Evolutionary conservation across 129 eudicot species (phyloP).

Genomic region (carrot (Daucus carota)): DNA sequence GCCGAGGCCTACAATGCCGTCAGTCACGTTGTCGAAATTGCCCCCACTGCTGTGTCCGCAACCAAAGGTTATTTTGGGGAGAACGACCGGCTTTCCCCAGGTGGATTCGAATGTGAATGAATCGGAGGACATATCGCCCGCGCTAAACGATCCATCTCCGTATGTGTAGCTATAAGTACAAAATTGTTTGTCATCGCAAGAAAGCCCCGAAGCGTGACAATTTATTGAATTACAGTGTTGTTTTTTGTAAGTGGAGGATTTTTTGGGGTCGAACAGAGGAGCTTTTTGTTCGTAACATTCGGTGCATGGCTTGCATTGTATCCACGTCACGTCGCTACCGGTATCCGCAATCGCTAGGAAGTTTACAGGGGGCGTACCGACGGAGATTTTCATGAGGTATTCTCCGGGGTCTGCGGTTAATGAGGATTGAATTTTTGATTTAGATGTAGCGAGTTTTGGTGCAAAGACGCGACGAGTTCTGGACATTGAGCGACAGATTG

Average conservation of each 20-base stretch:
- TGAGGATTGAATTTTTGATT: neutral
- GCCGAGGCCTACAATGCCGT: slow-evolving; percentile 21
- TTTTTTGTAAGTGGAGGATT: neutral
- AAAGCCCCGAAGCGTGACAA: neutral
- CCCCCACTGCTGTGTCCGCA: slow-evolving; percentile 11
- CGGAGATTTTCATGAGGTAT: slow-evolving; percentile 3
- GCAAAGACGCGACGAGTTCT: neutral
- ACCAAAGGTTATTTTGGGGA: slow-evolving; percentile 9
- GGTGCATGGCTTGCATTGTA: neutral
- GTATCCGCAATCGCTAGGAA: neutral
- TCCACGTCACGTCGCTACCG: neutral
- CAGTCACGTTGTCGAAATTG: neutral
- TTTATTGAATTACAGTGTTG: neutral
- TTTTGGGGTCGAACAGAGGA: neutral
- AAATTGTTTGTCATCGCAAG: neutral
- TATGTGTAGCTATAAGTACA: neutral
- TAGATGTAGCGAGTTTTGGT: neutral
- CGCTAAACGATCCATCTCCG: neutral
- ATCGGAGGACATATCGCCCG: neutral
- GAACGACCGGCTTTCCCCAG: neutral
- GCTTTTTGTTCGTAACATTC: neutral
- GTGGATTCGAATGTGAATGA: slow-evolving; percentile 2
- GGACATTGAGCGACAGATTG: neutral
- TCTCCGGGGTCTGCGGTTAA: neutral
- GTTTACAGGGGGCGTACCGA: neutral